phyloP scores from a whole-genome alignment of 1,284 basidiomycete genomes.

The Trametes hirsuta region DNA sequence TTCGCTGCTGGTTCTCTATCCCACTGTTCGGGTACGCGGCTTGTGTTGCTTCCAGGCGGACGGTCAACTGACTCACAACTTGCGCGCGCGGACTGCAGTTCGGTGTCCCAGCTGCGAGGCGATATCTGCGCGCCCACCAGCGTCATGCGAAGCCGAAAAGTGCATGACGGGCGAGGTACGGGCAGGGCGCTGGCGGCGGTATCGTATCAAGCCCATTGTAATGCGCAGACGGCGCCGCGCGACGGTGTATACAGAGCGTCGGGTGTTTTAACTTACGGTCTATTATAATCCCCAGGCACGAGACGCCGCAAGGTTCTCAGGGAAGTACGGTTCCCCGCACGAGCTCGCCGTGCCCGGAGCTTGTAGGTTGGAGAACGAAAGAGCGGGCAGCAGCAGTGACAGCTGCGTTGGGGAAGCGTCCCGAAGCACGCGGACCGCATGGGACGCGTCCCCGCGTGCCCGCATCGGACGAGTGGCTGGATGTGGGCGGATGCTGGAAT shows the following conservation, averaged over 20 bases:
- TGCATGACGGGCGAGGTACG: slow-evolving; percentile 20
- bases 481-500: background rate
- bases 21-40: slow-evolving; percentile 56
- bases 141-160: slow-evolving; percentile 34
- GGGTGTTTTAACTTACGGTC: slow-evolving; percentile 21
- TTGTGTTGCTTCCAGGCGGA: slow-evolving; percentile 3
- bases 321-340: slow-evolving; percentile 6
- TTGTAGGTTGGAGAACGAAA: slow-evolving; percentile 8
- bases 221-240: background rate
- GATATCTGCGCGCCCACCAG: slow-evolving; percentile 37
- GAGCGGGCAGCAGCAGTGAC: slow-evolving; percentile 8
- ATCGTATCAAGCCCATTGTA: slow-evolving; percentile 7
- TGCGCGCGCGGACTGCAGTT: slow-evolving; percentile 33
- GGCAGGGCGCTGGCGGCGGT: background rate
- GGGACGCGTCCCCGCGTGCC: slow-evolving; percentile 16
- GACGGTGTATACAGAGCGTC: slow-evolving; percentile 5
- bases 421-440: slow-evolving; percentile 26
- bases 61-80: slow-evolving; percentile 18
- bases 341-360: slow-evolving; percentile 8
- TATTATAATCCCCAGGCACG: slow-evolving; percentile 26
- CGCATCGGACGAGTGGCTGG: slow-evolving; percentile 11
- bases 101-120: slow-evolving; percentile 40
- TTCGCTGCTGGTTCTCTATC: slow-evolving; percentile 66
- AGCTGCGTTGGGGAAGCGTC: slow-evolving; percentile 14
- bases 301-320: slow-evolving; percentile 18